A percentile compares a stretch with the other conserved stretches of the same genome.
Conservation (phyloP, 2,329 filamentous ascomycete genomes). For the Canariomyces notabilis region DNA sequence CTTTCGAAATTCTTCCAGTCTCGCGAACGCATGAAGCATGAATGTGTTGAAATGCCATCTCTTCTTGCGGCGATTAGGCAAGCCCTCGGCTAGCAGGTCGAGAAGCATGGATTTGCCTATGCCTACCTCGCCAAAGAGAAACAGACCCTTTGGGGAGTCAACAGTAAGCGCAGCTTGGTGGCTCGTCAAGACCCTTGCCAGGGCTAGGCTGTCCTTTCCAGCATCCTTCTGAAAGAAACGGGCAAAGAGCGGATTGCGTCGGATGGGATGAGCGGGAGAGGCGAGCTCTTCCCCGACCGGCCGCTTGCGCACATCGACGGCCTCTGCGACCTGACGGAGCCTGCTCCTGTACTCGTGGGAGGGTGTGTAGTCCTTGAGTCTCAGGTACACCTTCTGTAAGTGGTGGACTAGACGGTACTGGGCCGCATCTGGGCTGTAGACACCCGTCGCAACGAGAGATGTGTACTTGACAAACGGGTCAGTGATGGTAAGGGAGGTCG, state of each 20-base stretch:
- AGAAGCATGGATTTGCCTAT: conserved; percentile 84
- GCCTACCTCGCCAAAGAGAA: conserved; percentile 76
- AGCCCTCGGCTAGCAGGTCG: conserved; percentile 70
- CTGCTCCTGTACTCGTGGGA: conserved; percentile 62
- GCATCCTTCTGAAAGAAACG: conserved; percentile 54
- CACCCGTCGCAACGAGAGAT: conserved; percentile 60
- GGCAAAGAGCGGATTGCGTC: conserved; percentile 54
- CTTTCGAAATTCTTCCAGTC: conserved; percentile 61
- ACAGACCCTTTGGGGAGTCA: conserved; percentile 67
- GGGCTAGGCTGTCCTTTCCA: conserved; percentile 54
- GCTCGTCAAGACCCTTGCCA: conserved; percentile 64
- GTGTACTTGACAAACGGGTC: conserved; percentile 76
- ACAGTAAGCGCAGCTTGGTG: conserved; percentile 68
- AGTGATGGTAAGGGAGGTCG: conserved; percentile 54
- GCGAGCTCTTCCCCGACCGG: conserved; percentile 40
- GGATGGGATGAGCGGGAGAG: conserved; percentile 49
- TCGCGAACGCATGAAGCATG: conserved; percentile 72
- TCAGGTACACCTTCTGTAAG: conserved; percentile 69
- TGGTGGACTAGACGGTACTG: conserved; percentile 71
- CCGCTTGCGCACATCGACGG: conserved; percentile 35
- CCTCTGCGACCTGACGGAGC: conserved; percentile 54
- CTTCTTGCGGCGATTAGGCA: conserved; percentile 68
- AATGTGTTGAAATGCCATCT: conserved; percentile 84
- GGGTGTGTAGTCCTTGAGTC: conserved; percentile 74
- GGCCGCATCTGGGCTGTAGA: conserved; percentile 63